Base-by-base conservation (phyloP, 2,329 filamentous ascomycete species). In the Metarhizium sp. region DNA sequence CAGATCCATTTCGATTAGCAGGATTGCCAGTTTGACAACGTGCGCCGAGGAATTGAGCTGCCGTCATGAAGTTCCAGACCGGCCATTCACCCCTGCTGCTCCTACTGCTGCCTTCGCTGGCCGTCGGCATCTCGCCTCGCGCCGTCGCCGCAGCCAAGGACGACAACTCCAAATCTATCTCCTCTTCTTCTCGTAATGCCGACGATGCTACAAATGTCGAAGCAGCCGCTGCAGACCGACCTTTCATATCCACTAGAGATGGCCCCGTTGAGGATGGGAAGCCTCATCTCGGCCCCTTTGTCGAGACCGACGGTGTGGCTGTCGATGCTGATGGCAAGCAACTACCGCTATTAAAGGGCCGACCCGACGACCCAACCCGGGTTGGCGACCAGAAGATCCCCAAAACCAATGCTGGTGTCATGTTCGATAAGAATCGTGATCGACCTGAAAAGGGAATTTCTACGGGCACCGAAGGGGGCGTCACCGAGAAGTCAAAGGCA, bases 221-320 rank as follows among this genome's bases (percentile, higher is more conserved):
- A 48, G 59, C 59, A 47, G 60, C 63, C 30, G 73, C 72, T 58
- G 59, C 57, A 45, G 43, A 42, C 16, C 72, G 72, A 53, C 66
- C 67, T 52, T 66, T 67, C 34, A 57, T 73, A 10, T 75, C 76
- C 36, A 78, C 75, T 56, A 91, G 91, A 69, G 86, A 94, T 74
- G 90, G 88, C 55, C 92, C 92, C 0, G 86, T 96, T 20, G 94
- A 88, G 64, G 94, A 97, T 73, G 94, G 94, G 50, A 94, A 92
- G 73, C 94, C 94, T 50, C 92, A 96, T 67, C 83, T 86, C 20
- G 94, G 94, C 2, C 94, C 94, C 6, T 86, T 83, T 66, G 84
- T 92, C 56, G 83, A 85, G 59, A 80, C 77, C 16, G 70, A 73
- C 48, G 71, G 70, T 51, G 59, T 60, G 30, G 60, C 66, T 3